Evolutionary conservation across 2,329 filamentous ascomycete genomes (phyloP), one percentile per base, ranked within the genome.

Genomic region (Aspergillus sp.): DNA sequence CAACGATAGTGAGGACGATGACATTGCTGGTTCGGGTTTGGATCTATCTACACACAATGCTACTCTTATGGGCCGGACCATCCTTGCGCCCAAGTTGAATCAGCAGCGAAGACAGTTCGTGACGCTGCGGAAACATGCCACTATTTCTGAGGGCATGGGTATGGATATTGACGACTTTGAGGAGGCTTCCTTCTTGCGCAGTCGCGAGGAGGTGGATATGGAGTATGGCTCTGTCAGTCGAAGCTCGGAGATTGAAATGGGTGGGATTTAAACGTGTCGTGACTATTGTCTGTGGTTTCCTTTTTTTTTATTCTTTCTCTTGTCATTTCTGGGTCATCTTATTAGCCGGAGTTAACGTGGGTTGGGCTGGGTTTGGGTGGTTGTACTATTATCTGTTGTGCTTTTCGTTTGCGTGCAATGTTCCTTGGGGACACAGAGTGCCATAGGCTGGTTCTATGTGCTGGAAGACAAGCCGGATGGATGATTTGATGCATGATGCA

Each of bases 151-250:
- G 21, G 54, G 55, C 12, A 36, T 36, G 7, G 59, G 48, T 63
- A 74, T 72, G 74, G 73, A 76, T 48, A 56, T 75, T 9, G 73
- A 75, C 57, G 79, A 80, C 65, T 81, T 82, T 65, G 79, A 77
- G 48, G 79, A 82, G 51, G 77, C 80, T 5, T 58, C 71, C 3
- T 82, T 82, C 61, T 67, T 82, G 55, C 71, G 76, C 45, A 70
- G 74, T 57, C 73, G 73, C 41, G 78, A 80, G 48, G 79, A 81
- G 59, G 67, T 78, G 55, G 67, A 72, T 70, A 59, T 65, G 61
- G 65, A 76, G 48, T 70, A 71, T 59, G 54, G 13, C 4, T 25
- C 58, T 21, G 17, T 45, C 45, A 36, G 36, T 21, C 41, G 12
- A 8, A 36, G 28, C 15, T 48, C 52, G 39, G 65, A 69, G 60